Percentiles rank a stretch among this genome's conserved stretches.
These are phyloP conservation scores for Ceratobasidium sp. DNA, from an alignment of 1,284 basidiomycete species.

Conservation along the genomic window DNA sequence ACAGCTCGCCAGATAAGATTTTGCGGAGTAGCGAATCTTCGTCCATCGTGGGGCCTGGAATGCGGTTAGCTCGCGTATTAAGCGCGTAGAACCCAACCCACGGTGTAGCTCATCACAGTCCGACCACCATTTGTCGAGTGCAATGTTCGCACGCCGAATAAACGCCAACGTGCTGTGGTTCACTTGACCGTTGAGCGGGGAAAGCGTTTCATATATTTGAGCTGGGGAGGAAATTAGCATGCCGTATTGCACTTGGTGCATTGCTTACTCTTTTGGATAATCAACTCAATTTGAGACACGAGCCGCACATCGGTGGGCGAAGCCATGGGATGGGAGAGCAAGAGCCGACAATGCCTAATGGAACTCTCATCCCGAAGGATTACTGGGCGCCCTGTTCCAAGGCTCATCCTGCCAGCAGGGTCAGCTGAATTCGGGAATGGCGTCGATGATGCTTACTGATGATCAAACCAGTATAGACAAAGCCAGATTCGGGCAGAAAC, in stretches of 20 bases:
- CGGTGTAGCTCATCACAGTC: slow-evolving; percentile 86
- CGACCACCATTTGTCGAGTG: slow-evolving; percentile 86
- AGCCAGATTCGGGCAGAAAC: slow-evolving; percentile 93
- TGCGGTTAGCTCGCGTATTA: background rate
- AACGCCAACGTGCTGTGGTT: slow-evolving; percentile 84
- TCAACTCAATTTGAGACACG: slow-evolving; percentile 85
- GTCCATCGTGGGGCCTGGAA: slow-evolving; percentile 74
- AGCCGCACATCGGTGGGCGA: slow-evolving; percentile 89
- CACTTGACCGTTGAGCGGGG: slow-evolving; percentile 84
- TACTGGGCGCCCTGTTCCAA: slow-evolving; percentile 88
- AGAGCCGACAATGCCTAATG: slow-evolving; percentile 79
- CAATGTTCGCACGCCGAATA: slow-evolving; percentile 82
- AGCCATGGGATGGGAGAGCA: slow-evolving; percentile 81
- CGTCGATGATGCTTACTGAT: slow-evolving; percentile 75
- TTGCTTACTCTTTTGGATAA: slow-evolving; percentile 82
- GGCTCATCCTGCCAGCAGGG: slow-evolving; percentile 70
- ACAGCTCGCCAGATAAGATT: slow-evolving; percentile 83
- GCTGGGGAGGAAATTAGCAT: slow-evolving; percentile 55
- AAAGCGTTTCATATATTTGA: slow-evolving; percentile 87
- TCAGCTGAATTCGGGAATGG: too few species aligned
- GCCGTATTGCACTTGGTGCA: background rate
- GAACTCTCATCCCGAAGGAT: slow-evolving; percentile 87
- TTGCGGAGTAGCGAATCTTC: slow-evolving; percentile 84
- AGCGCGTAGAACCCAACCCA: slow-evolving; percentile 47
- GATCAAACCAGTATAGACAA: slow-evolving; percentile 92